A percentile compares a stretch with the other conserved stretches of the same genome.
Conservation (phyloP, 2,329 filamentous ascomycete species). For the Xylaria sp. region DNA sequence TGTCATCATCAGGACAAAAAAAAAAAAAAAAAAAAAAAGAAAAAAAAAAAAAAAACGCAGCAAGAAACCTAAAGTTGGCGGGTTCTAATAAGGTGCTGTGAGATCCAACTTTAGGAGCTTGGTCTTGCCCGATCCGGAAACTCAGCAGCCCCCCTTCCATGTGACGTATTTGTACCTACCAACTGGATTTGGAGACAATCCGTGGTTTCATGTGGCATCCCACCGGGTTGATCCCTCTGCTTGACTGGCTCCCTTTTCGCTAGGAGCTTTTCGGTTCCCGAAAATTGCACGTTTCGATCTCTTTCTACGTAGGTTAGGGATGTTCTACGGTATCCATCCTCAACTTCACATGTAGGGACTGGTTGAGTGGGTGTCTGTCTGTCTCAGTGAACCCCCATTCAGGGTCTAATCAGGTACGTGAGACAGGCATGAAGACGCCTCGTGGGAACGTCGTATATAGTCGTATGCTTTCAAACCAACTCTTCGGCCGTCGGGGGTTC, state of each 20-base stretch:
- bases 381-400: conserved; percentile 7
- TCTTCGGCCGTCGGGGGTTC: background rate
- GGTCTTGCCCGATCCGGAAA: conserved; percentile 22
- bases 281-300: conserved; percentile 18
- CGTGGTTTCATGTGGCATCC: conserved; percentile 35
- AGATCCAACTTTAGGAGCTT: background rate
- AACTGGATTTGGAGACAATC: conserved; percentile 22
- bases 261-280: conserved; percentile 4
- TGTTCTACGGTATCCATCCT: background rate
- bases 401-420: conserved; percentile 3
- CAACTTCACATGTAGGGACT: conserved; percentile 4
- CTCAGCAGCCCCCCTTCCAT: conserved; percentile 20
- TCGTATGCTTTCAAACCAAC: conserved; percentile 13
- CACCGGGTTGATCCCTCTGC: conserved; percentile 3
- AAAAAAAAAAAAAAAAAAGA: no score
- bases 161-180: conserved; percentile 26
- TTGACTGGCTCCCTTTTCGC: background rate
- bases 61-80: no score
- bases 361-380: background rate
- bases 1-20: no score
- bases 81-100: background rate
- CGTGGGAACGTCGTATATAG: conserved; percentile 8
- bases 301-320: background rate
- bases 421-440: conserved; percentile 13
- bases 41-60: no score